phyloP scores from a whole-genome alignment of 176 grass and related monocot genomes.

The Paspalum notatum region DNA sequence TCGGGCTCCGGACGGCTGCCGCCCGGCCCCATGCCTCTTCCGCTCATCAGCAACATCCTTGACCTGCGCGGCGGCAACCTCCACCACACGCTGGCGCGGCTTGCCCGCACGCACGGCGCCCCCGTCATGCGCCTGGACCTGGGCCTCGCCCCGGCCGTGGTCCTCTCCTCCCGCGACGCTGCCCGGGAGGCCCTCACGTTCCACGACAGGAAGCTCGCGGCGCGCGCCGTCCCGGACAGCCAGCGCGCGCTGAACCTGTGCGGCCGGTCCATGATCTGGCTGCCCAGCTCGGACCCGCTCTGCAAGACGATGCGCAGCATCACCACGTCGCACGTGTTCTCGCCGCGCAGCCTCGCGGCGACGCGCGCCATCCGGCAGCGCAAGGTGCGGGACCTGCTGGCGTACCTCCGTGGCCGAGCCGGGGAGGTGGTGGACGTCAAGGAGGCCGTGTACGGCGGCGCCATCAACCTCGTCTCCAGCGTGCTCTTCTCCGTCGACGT shows the following conservation, averaged over 20 bases:
- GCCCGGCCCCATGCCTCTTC: slow-evolving; percentile 34
- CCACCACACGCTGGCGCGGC: slow-evolving; percentile 32
- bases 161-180: neutral
- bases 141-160: neutral
- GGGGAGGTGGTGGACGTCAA: too few relatives aligned
- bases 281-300: neutral
- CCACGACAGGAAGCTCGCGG: too few relatives aligned
- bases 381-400: too few relatives aligned
- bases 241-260: too few relatives aligned
- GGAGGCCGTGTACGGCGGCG: too few relatives aligned
- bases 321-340: neutral
- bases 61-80: neutral
- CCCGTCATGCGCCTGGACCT: neutral
- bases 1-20: neutral
- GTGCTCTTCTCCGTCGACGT: too few relatives aligned
- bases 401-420: too few relatives aligned
- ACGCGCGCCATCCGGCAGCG: too few relatives aligned
- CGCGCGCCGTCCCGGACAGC: too few relatives aligned
- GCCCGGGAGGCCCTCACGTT: neutral
- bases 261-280: neutral
- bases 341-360: neutral
- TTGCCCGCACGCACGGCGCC: slow-evolving; percentile 3
- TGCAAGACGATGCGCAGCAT: neutral
- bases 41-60: slow-evolving; percentile 37
- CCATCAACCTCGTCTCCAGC: too few relatives aligned